Percentiles rank a stretch among this genome's conserved stretches.
Conservation (phyloP, 495 filamentous ascomycete species). For the Daldinia childiae region DNA sequence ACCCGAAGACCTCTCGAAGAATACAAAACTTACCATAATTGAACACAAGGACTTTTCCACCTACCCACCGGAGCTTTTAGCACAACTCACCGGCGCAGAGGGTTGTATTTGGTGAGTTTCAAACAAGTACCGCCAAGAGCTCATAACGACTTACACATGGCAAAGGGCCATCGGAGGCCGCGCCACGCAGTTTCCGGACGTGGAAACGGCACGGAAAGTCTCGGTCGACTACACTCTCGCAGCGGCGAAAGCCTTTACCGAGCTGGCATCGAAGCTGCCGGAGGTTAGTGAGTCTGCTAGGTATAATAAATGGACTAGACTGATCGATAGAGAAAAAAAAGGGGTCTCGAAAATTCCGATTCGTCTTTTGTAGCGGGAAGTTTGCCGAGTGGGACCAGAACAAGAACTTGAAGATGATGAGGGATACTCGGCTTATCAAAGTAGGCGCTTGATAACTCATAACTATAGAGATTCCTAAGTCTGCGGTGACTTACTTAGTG, state of each 20-base stretch:
- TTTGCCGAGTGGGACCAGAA: constrained; percentile 58
- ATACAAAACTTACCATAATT: constrained; percentile 56
- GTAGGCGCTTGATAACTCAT: constrained; percentile 37
- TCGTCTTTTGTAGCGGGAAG: constrained; percentile 61
- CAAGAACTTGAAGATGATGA: constrained; percentile 54
- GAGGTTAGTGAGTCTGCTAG: neutral
- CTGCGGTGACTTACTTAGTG: no score
- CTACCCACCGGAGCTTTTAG: constrained; percentile 52
- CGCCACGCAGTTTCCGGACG: constrained; percentile 43
- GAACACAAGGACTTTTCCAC: constrained; percentile 57
- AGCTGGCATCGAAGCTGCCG: constrained; percentile 36
- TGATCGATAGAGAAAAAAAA: no score
- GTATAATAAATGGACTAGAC: no score
- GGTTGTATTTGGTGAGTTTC: constrained; percentile 62
- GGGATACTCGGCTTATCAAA: constrained; percentile 55
- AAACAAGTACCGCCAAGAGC: neutral
- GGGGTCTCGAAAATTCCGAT: constrained; percentile 55
- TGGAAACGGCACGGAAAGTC: constrained; percentile 46
- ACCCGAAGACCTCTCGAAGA: constrained; percentile 32
- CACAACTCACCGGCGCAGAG: constrained; percentile 58
- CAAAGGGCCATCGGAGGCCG: constrained; percentile 48
- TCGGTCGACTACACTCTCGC: constrained; percentile 57
- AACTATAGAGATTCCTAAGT: neutral
- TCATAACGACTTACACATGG: neutral
- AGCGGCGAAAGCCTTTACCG: constrained; percentile 53